phyloP scores from a whole-genome alignment of 306 rosid genomes.

The Benincasa hispida region DNA sequence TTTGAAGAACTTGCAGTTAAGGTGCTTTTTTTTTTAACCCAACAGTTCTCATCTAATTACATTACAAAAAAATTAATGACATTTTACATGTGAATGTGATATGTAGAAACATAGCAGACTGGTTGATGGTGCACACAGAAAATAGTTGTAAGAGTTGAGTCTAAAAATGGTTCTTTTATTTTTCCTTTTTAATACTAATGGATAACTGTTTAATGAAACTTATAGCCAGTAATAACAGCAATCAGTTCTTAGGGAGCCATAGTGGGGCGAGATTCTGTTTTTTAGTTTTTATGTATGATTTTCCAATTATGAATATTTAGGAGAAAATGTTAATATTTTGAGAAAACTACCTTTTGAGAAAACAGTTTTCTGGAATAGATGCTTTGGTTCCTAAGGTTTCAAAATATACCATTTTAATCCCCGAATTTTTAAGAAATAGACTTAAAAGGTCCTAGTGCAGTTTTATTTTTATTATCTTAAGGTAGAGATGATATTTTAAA shows the following conservation, averaged over 20 bases:
- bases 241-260: not conserved
- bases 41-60: not conserved
- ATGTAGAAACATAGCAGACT: not conserved
- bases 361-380: no score
- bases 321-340: not conserved
- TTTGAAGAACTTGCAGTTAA: conserved; percentile 75
- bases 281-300: not conserved
- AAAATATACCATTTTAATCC: no score
- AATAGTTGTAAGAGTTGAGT: not conserved
- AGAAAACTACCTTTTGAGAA: no score
- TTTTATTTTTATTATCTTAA: no score
- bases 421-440: no score
- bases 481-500: no score
- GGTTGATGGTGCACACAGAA: not conserved
- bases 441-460: no score
- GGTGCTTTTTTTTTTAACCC: conserved; percentile 26
- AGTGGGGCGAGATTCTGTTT: not conserved
- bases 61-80: not conserved
- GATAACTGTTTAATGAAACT: not conserved
- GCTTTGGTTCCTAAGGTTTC: no score
- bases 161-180: not conserved
- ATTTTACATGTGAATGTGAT: not conserved
- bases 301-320: not conserved
- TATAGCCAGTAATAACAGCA: not conserved
- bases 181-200: not conserved